Evolutionary conservation across 208 protist species (phyloP).

Genomic region (Trypanosomatidae sp.): DNA sequence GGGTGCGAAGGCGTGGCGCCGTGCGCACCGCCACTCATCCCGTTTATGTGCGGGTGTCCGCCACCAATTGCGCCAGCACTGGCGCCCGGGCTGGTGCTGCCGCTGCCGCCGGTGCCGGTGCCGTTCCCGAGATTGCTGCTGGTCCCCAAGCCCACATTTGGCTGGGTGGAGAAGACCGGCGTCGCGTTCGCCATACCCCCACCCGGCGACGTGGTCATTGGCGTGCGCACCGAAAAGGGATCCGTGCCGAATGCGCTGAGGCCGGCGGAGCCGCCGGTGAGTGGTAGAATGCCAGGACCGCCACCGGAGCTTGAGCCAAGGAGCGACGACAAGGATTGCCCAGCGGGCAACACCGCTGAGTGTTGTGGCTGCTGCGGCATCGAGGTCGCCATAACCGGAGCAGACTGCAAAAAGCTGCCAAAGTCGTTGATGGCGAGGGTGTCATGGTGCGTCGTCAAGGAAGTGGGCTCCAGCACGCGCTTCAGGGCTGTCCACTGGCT

Average conservation of each 20-base stretch:
- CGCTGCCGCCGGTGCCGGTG: background rate
- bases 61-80: background rate
- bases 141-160: constrained; percentile 16
- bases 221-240: constrained; percentile 17
- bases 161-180: constrained; percentile 45
- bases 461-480: constrained; percentile 39
- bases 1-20: constrained; percentile 13
- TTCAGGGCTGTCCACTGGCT: constrained; percentile 42
- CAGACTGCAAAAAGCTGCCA: constrained; percentile 45
- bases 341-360: background rate
- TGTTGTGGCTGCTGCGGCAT: constrained; percentile 8
- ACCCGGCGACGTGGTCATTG: constrained; percentile 9
- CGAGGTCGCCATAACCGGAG: constrained; percentile 1
- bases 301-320: constrained; percentile 7
- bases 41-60: constrained; percentile 18
- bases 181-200: constrained; percentile 11
- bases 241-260: constrained; percentile 19
- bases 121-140: constrained; percentile 2
- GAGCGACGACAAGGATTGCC: background rate
- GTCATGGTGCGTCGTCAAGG: constrained; percentile 52
- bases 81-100: constrained; percentile 5
- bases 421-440: constrained; percentile 74
- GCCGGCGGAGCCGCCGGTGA: constrained; percentile 2
- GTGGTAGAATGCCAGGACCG: constrained; percentile 7
- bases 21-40: background rate